Evolutionary conservation across 495 filamentous ascomycete species (phyloP).

Genomic region (Tricharina praecox): DNA sequence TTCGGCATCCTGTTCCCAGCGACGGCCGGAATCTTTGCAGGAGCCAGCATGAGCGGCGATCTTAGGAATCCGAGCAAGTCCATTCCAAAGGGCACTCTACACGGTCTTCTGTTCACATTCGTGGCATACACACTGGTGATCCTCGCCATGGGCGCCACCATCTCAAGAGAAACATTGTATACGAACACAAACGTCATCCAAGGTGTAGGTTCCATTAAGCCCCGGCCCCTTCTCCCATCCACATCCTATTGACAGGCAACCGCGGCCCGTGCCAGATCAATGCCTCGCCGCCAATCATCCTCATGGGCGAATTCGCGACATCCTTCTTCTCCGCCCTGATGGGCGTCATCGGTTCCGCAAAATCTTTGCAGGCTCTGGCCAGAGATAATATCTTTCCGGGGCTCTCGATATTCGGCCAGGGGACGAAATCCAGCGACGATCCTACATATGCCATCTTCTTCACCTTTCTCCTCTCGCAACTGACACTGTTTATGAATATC

Average conservation of each 20-base stretch:
- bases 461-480: slow-evolving; percentile 57
- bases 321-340: slow-evolving; percentile 74
- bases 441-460: slow-evolving; percentile 61
- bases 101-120: slow-evolving; percentile 60
- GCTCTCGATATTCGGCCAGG: slow-evolving; percentile 55
- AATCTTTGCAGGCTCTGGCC: slow-evolving; percentile 69
- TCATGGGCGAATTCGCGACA: slow-evolving; percentile 67
- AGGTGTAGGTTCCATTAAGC: slow-evolving; percentile 36
- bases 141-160: slow-evolving; percentile 60
- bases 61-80: slow-evolving; percentile 66
- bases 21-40: slow-evolving; percentile 50
- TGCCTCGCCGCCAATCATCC: slow-evolving; percentile 50
- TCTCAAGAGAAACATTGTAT: slow-evolving; percentile 56
- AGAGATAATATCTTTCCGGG: slow-evolving; percentile 67
- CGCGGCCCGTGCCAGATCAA: too few species aligned
- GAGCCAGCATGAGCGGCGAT: slow-evolving; percentile 86
- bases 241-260: too few species aligned
- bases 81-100: slow-evolving; percentile 67
- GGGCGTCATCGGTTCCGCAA: slow-evolving; percentile 77
- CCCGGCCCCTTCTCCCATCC: too few species aligned
- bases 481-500: slow-evolving; percentile 69
- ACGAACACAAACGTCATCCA: slow-evolving; percentile 64
- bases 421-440: slow-evolving; percentile 57
- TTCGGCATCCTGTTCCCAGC: slow-evolving; percentile 81
- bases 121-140: slow-evolving; percentile 61